Conservation (phyloP, 1,284 basidiomycete species). For the Lignosus rhinocerotis region DNA sequence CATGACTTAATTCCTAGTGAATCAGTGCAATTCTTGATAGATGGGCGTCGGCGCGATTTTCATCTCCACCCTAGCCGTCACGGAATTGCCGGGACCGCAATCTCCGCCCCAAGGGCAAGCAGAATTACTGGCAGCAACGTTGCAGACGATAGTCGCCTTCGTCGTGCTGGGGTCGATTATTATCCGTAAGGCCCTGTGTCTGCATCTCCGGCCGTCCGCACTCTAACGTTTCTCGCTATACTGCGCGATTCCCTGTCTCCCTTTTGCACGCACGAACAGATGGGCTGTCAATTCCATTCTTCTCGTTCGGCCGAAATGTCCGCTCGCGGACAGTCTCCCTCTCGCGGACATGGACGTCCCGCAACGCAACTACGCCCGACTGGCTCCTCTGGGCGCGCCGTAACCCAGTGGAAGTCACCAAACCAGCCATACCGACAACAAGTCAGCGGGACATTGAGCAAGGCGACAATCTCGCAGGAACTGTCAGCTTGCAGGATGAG, state of each 20-base stretch:
- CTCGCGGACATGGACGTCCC: constrained; percentile 31
- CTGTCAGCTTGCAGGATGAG: neutral
- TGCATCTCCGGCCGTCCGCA: neutral
- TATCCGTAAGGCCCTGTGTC: constrained; percentile 53
- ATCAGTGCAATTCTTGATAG: constrained; percentile 33
- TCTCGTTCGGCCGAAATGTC: constrained; percentile 69
- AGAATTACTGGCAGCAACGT: constrained; percentile 66
- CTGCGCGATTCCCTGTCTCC: constrained; percentile 74
- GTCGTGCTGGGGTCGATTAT: constrained; percentile 84
- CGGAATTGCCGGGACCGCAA: constrained; percentile 63
- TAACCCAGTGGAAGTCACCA: constrained; percentile 19
- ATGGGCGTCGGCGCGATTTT: constrained; percentile 88
- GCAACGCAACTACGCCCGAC: constrained; percentile 38
- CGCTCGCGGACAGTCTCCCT: constrained; percentile 53
- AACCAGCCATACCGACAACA: constrained; percentile 2
- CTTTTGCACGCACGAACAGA: constrained; percentile 54
- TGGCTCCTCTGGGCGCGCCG: constrained; percentile 48
- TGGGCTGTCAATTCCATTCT: constrained; percentile 88
- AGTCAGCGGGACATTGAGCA: constrained; percentile 14
- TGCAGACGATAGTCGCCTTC: constrained; percentile 87
- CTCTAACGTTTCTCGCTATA: neutral
- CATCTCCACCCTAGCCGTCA: constrained; percentile 76
- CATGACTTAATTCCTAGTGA: neutral
- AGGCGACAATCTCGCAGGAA: constrained; percentile 5
- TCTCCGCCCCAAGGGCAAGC: constrained; percentile 63